Evolutionary conservation across 495 filamentous ascomycete genomes (phyloP).

Genomic region (Aspergillus bertholletiae): DNA sequence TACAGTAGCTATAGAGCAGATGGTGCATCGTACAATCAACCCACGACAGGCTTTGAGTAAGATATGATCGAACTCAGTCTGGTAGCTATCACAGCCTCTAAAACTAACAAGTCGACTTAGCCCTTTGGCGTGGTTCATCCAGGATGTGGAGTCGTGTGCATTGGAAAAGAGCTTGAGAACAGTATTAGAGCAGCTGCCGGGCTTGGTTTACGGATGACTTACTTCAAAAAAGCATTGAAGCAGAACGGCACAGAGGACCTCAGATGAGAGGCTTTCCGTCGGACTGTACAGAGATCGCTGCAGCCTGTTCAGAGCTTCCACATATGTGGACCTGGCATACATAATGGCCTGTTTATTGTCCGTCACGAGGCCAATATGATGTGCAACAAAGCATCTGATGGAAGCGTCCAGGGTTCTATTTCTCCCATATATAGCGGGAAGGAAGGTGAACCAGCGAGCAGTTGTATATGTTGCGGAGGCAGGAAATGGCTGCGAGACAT

Average conservation of each 20-base stretch:
- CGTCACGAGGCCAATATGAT: conserved; percentile 26
- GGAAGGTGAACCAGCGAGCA: conserved; percentile 26
- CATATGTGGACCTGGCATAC: conserved; percentile 28
- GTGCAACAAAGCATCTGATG: conserved; percentile 27
- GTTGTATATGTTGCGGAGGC: conserved; percentile 14
- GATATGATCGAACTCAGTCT: conserved; percentile 21
- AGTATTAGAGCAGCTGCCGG: not conserved
- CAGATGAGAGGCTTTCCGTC: conserved; percentile 24
- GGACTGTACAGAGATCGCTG: conserved; percentile 20
- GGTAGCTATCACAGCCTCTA: conserved; percentile 26
- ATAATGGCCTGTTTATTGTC: conserved; percentile 22
- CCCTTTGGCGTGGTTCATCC: conserved; percentile 38
- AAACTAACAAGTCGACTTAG: conserved; percentile 26
- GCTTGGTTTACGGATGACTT: not conserved
- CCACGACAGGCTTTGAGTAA: conserved; percentile 32
- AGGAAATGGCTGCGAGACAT: conserved; percentile 20
- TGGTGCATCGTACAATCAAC: conserved; percentile 24
- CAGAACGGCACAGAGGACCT: conserved; percentile 32
- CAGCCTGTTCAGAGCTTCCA: conserved; percentile 25
- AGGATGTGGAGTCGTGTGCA: conserved; percentile 25
- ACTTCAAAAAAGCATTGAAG: conserved; percentile 36
- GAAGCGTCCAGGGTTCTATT: conserved; percentile 27
- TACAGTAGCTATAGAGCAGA: not conserved
- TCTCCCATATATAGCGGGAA: conserved; percentile 29
- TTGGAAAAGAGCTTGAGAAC: conserved; percentile 30